A percentile compares a stretch with the other conserved stretches of the same genome.
These are phyloP conservation scores for Solanum commersonii DNA, from an alignment of 257 asterid genomes.

Conservation along the genomic window DNA sequence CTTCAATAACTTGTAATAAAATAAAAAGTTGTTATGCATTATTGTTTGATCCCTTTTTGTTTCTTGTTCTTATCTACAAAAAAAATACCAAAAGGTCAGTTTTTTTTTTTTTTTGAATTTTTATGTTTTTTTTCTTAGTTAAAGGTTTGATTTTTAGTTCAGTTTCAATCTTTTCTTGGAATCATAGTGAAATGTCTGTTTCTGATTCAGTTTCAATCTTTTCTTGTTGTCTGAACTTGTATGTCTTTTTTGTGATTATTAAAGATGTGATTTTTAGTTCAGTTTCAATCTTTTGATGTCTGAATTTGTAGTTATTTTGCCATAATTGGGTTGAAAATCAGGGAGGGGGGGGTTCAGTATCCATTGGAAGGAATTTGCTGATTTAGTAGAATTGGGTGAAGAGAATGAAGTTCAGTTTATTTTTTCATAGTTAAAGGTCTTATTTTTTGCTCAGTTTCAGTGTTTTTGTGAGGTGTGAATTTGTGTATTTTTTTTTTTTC, in stretches of 20 bases:
- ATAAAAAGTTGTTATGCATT: neutral
- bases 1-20: neutral
- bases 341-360: neutral
- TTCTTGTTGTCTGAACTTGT: neutral
- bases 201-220: neutral
- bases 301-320: neutral
- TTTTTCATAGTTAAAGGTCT: neutral
- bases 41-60: neutral
- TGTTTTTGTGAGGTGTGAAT: neutral
- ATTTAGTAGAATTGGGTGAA: neutral
- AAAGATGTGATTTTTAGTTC: neutral
- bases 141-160: neutral
- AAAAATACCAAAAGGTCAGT: neutral
- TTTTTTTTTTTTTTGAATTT: neutral
- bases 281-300: neutral
- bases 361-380: neutral
- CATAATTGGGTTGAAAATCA: neutral
- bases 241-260: neutral
- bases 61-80: neutral
- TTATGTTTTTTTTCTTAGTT: neutral
- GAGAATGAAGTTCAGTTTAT: conserved; percentile 15
- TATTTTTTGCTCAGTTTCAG: neutral
- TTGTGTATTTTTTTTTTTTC: neutral
- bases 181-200: neutral
- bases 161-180: neutral